Percentiles rank a stretch among this genome's conserved stretches.
These are phyloP conservation scores for Candida parachauliodes DNA, from an alignment of 805 yeast species.

Conservation along the genomic window DNA sequence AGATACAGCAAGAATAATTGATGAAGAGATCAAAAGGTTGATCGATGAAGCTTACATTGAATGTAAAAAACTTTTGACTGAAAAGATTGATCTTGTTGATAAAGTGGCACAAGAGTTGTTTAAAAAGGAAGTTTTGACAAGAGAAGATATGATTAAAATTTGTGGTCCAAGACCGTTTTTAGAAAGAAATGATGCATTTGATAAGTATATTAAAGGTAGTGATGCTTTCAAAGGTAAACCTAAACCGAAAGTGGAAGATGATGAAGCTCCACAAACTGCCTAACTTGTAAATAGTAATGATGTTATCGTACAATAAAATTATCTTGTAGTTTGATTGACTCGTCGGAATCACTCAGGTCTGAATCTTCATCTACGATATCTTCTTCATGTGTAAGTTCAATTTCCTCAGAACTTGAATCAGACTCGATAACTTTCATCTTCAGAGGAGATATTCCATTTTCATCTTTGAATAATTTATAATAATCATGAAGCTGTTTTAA, in stretches of 20 bases:
- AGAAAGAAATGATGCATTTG: constrained; percentile 83
- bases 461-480: neutral
- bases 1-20: constrained; percentile 64
- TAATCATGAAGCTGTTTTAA: neutral
- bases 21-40: constrained; percentile 63
- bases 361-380: too few species aligned
- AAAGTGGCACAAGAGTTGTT: constrained; percentile 72
- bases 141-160: constrained; percentile 74
- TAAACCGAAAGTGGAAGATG: constrained; percentile 6
- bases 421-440: too few species aligned
- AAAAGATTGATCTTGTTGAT: constrained; percentile 58
- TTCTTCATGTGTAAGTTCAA: too few species aligned
- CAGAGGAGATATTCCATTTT: neutral
- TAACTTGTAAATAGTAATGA: constrained; percentile 1
- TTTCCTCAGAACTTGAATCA: too few species aligned
- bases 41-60: constrained; percentile 61
- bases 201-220: constrained; percentile 66
- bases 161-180: constrained; percentile 78
- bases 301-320: too few species aligned
- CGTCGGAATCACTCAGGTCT: too few species aligned
- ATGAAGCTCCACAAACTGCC: neutral
- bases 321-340: too few species aligned
- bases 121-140: constrained; percentile 71
- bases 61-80: constrained; percentile 55
- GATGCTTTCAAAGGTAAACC: constrained; percentile 40